Base-by-base conservation (phyloP, 805 yeast species). In the Candida gorgasii region DNA sequence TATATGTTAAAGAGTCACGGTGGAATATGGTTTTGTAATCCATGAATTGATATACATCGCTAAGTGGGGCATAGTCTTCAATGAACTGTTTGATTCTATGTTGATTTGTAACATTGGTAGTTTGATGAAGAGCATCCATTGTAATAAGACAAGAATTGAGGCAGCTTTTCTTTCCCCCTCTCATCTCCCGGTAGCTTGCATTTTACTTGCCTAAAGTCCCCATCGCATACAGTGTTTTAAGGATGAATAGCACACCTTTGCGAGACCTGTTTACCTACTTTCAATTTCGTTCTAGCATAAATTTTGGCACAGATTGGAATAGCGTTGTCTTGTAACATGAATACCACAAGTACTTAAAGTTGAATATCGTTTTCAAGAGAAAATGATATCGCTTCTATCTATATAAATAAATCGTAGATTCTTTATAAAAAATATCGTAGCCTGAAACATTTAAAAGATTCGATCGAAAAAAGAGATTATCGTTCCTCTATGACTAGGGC, bases 251-350 rank as follows among this genome's bases (percentile, higher is more conserved):
- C 23, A 24, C 20, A 33, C 36, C 24, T 33, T 33, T 24, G 36
- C 14, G 13, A 33, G 36, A 17, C 36, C 24, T 24, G 11, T 33
- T 18, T 8, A 33, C 13, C 20, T 33, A 33, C 36, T 16, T 33
- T 33, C 20, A 33, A 18, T 33, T 33, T 17, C 36, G 36, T 33
- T 33, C 23, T 33, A 33, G 36, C 36, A 17, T 33, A 12, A 16
- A 17, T 17, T 33, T 17, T 33, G 24, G 24, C 24, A 35, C 29
- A 35, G 29, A 8, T 26, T 7, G 8, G 28, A 26, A 22, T 9
- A 22, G 24, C 39, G 39, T 29, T 12, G 18, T 13, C 39, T 36
- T 17, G 8, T n/a, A 36, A 23, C 17, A 36, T 36, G 31, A 16
- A 27, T 22, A 28, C 29, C 35, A 35, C 40, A 37, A 29, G 35